These are phyloP conservation scores for Nakazawaea populi DNA, from an alignment of 805 yeast species.

Conservation along the genomic window DNA sequence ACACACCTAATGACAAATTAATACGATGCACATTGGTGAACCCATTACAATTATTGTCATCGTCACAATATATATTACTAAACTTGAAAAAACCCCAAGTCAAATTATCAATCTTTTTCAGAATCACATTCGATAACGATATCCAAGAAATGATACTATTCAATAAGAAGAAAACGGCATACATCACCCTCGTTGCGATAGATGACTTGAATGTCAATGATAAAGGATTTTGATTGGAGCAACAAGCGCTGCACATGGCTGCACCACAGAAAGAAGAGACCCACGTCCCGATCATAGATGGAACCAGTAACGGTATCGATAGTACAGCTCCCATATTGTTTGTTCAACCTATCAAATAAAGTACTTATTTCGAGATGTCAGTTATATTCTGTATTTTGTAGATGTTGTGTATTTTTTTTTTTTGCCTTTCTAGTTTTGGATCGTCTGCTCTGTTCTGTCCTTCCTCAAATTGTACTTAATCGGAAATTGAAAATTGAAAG, in stretches of 20 bases:
- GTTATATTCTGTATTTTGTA: too few relatives aligned
- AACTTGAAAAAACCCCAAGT: slow-evolving; percentile 64
- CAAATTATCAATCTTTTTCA: slow-evolving; percentile 64
- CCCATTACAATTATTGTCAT: slow-evolving; percentile 76
- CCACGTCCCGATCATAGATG: slow-evolving; percentile 51
- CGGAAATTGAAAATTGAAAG: too few relatives aligned
- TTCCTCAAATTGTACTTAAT: too few relatives aligned
- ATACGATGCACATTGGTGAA: slow-evolving; percentile 92
- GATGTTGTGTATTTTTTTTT: neutral
- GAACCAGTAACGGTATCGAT: slow-evolving; percentile 61
- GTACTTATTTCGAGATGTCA: too few relatives aligned
- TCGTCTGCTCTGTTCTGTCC: neutral
- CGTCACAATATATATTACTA: slow-evolving; percentile 56
- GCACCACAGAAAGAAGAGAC: slow-evolving; percentile 79
- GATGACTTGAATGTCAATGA: slow-evolving; percentile 54
- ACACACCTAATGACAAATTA: slow-evolving; percentile 77
- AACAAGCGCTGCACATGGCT: slow-evolving; percentile 65
- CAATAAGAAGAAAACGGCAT: slow-evolving; percentile 70
- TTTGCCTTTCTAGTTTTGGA: neutral
- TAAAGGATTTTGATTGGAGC: slow-evolving; percentile 27
- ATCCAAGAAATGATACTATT: slow-evolving; percentile 90
- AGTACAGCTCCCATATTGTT: slow-evolving; percentile 56
- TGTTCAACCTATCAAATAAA: too few relatives aligned
- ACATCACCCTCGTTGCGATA: slow-evolving; percentile 78
- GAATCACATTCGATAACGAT: slow-evolving; percentile 77